Evolutionary conservation across 768 basidiomycete genomes (phyloP).

Genomic region (Suillus fuscotomentosus): DNA sequence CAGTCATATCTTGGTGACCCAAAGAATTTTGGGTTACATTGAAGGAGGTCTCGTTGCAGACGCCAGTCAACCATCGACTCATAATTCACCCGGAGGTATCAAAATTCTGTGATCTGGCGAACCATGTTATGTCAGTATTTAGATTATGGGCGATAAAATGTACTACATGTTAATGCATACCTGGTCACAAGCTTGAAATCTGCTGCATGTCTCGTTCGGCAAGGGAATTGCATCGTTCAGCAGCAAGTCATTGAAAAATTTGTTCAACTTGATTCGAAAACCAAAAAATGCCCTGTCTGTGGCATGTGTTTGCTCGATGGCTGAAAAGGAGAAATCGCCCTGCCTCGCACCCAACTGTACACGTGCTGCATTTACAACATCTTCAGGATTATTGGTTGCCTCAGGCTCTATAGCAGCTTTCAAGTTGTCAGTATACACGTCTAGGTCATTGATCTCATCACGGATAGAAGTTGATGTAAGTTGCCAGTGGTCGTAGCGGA

Average conservation of each 20-base stretch:
- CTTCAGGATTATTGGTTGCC: background rate
- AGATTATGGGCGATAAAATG: too few relatives aligned
- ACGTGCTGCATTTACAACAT: background rate
- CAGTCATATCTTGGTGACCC: background rate
- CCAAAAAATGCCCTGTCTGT: background rate
- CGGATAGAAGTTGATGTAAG: background rate
- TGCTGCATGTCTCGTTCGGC: background rate
- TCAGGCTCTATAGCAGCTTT: background rate
- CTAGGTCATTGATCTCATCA: background rate
- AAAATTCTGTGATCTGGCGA: too few relatives aligned
- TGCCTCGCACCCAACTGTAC: background rate
- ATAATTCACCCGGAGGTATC: too few relatives aligned
- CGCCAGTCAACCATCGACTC: too few relatives aligned
- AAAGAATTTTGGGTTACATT: background rate
- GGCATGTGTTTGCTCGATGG: background rate
- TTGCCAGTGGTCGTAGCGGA: background rate
- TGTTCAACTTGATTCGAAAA: background rate
- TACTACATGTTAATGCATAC: too few relatives aligned
- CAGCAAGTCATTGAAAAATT: background rate
- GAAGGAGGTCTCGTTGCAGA: too few relatives aligned
- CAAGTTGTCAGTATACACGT: background rate
- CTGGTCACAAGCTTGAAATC: background rate
- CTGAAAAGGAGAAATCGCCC: background rate
- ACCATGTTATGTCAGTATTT: too few relatives aligned
- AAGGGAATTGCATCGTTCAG: background rate